These are phyloP conservation scores for Gleditsia sinensis DNA, from an alignment of 306 rosid genomes.

Conservation along the genomic window DNA sequence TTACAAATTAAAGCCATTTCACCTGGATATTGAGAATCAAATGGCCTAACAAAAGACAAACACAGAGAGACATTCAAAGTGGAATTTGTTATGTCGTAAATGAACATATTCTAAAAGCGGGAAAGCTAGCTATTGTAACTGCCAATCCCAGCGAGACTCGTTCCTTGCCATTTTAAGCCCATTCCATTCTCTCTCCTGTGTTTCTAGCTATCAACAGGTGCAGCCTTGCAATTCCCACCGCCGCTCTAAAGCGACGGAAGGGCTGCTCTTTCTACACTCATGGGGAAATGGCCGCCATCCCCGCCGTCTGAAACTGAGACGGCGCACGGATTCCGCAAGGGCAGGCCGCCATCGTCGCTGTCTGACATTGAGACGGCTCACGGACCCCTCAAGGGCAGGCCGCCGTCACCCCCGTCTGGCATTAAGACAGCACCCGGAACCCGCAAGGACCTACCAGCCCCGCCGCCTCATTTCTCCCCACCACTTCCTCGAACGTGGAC, in stretches of 20 bases:
- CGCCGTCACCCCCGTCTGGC: constrained; percentile 23
- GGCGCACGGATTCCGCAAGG: background rate
- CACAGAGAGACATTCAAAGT: background rate
- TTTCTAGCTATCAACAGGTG: background rate
- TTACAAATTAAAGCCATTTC: too few relatives aligned
- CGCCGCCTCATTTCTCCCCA: constrained; percentile 40
- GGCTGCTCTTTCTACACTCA: background rate
- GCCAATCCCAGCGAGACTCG: background rate
- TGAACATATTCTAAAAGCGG: background rate
- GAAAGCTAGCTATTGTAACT: background rate
- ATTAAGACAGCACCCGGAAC: background rate
- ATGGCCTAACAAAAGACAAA: too few relatives aligned
- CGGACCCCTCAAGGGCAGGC: background rate
- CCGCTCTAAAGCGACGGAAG: background rate
- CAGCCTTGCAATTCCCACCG: background rate
- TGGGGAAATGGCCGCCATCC: background rate
- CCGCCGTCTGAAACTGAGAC: background rate
- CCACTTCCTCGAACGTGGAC: constrained; percentile 57
- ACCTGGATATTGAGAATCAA: too few relatives aligned
- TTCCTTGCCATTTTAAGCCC: background rate
- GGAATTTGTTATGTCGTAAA: too few relatives aligned
- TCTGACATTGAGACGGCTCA: background rate
- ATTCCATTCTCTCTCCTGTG: background rate
- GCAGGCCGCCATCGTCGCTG: background rate
- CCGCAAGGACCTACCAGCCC: constrained; percentile 11